Base-by-base conservation (phyloP, 495 filamentous ascomycete genomes). In the Penicillium paradoxum region DNA sequence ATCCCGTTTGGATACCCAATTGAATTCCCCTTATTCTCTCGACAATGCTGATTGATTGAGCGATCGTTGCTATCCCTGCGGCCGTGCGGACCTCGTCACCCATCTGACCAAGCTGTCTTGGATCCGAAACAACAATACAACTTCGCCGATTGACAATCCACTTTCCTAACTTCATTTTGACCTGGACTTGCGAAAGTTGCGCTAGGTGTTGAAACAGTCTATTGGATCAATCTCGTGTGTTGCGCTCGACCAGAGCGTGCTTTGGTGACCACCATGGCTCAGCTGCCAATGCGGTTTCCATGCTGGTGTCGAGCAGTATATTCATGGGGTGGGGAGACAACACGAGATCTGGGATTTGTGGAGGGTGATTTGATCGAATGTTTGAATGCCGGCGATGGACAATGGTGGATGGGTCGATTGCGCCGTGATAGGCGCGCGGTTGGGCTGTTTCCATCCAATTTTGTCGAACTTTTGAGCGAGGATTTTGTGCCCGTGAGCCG, bases 341-440 rank as follows among this genome's bases (percentile, higher is more conserved):
- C 92, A 71, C 83, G 85, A 59, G 93, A 98, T 65, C 77, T 98
- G 48, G 93, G 93, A 17, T 97, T 98, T 68, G 85, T 97, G 55
- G 95, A 98, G 67, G 93, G 95, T 39, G 93, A 98, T 71, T 73
- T 97, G 53, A 98, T 98, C 64, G 93, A 98, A 81, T 96, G 91
- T 65, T 77, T 98, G 17, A 98, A 97, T 68, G 93, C 93, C 2
- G 93, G 93, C 46, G 93, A 98, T 72, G 95, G 95, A 24, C 88
- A 87, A 47, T 98, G 93, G 95, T 98, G 93, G 93, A 96, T 89
- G 73, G 93, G 93, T 22, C 83, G 92, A 42, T 66, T 97, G 64
- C 84, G 83, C 56, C 81, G 95, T 51, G 93, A 97, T 67, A 83
- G 85, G 65, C 80, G 89, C 53, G 90, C 91, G 58, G 82, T 95